Evolutionary conservation across 331 rosid species (phyloP).

Genomic region (Cydonia oblonga): DNA sequence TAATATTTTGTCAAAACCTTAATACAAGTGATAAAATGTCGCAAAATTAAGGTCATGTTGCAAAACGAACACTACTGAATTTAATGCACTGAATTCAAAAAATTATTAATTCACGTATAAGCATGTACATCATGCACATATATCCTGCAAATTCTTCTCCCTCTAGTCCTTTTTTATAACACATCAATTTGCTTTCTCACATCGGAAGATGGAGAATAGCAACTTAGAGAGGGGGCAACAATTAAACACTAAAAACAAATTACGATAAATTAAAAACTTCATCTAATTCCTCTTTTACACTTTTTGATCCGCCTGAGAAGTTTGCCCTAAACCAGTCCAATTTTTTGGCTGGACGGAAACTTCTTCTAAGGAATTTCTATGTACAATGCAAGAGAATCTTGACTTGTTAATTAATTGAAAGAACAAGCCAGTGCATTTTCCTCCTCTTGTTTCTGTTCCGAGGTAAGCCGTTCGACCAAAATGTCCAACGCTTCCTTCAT

Average conservation of each 20-base stretch:
- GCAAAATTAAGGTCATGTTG: too few relatives aligned
- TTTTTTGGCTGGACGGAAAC: background rate
- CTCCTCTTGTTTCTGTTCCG: conserved; percentile 9
- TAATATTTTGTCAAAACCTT: too few relatives aligned
- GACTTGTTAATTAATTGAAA: background rate
- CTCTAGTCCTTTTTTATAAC: background rate
- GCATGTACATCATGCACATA: background rate
- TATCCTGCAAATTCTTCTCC: background rate
- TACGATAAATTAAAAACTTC: background rate
- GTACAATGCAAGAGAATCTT: background rate
- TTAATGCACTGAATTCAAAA: background rate
- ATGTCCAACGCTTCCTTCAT: conserved; percentile 91
- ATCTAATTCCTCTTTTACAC: background rate
- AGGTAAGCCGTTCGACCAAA: conserved; percentile 49
- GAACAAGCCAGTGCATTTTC: conserved; percentile 10
- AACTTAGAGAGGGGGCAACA: background rate
- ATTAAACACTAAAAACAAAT: background rate
- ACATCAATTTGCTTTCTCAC: background rate
- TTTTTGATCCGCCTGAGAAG: background rate
- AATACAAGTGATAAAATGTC: too few relatives aligned
- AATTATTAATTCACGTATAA: too few relatives aligned
- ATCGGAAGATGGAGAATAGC: background rate
- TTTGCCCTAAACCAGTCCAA: background rate
- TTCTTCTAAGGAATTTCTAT: background rate
- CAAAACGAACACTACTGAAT: too few relatives aligned